Conservation (phyloP, 2,329 filamentous ascomycete genomes). For the Cercospora berteroae region DNA sequence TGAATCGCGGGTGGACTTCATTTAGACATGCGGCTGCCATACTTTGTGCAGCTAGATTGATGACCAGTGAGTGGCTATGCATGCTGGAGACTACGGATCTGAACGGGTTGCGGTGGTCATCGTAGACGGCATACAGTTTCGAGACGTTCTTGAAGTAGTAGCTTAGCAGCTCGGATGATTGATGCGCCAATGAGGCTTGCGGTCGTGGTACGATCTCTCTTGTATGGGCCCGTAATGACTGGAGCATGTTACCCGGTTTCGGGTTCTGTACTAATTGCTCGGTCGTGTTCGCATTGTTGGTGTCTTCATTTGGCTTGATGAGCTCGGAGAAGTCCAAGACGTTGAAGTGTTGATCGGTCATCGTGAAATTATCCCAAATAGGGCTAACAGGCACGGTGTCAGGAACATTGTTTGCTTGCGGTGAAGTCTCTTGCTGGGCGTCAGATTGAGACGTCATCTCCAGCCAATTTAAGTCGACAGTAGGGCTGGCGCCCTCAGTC, state of each 20-base stretch:
- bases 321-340: conserved; percentile 10
- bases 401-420: background rate
- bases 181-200: conserved; percentile 19
- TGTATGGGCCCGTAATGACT: conserved; percentile 15
- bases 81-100: conserved; percentile 23
- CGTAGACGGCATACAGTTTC: conserved; percentile 24
- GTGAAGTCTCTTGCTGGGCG: background rate
- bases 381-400: background rate
- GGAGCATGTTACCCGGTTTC: conserved; percentile 16
- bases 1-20: conserved; percentile 29
- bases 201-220: conserved; percentile 9
- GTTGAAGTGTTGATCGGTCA: conserved; percentile 3
- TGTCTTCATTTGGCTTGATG: background rate
- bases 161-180: conserved; percentile 23
- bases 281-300: background rate
- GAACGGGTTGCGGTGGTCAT: conserved; percentile 23
- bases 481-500: background rate
- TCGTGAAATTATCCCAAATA: conserved; percentile 2
- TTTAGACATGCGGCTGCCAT: conserved; percentile 32
- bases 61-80: conserved; percentile 23
- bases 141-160: conserved; percentile 28
- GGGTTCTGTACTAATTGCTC: background rate
- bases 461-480: conserved; percentile 9
- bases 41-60: conserved; percentile 25
- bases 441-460: conserved; percentile 6